Evolutionary conservation across 2,329 filamentous ascomycete species (phyloP).

Genomic region (Immersiporthe knoxdaviesiana): DNA sequence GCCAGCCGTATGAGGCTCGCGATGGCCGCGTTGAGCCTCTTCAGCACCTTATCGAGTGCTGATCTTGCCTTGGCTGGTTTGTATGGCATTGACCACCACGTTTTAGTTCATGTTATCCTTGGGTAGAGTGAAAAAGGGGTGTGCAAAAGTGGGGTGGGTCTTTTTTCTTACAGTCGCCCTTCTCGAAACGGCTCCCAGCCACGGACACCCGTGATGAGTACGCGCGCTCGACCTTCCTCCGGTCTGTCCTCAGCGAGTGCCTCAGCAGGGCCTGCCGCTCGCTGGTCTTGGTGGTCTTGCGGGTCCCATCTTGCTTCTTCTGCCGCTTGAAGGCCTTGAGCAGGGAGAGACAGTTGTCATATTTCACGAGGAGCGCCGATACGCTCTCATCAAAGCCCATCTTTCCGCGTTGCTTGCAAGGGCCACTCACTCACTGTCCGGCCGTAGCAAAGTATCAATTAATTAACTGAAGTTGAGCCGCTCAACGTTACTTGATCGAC

Average conservation of each 20-base stretch:
- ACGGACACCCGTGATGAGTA: conserved; percentile 48
- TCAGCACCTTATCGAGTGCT: conserved; percentile 46
- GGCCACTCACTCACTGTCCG: not conserved
- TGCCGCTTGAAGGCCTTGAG: conserved; percentile 42
- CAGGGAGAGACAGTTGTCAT: conserved; percentile 49
- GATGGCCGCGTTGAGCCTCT: conserved; percentile 48
- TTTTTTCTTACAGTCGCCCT: conserved; percentile 53
- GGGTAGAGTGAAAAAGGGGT: not conserved
- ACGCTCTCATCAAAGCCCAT: conserved; percentile 50
- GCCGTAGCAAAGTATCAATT: conserved; percentile 5
- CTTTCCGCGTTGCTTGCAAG: conserved; percentile 9
- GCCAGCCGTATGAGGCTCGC: conserved; percentile 44
- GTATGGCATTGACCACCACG: conserved; percentile 30
- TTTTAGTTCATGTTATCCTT: not conserved
- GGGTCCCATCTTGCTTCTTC: conserved; percentile 23
- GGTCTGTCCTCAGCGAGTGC: conserved; percentile 45
- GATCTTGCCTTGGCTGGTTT: conserved; percentile 35
- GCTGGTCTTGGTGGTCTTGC: conserved; percentile 30
- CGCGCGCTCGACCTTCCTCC: conserved; percentile 44
- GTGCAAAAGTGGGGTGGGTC: conserved; percentile 6
- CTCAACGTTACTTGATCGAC: not conserved
- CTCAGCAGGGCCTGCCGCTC: conserved; percentile 39
- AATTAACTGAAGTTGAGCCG: not conserved
- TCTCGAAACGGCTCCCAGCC: conserved; percentile 47
- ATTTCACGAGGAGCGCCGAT: conserved; percentile 50